Base-by-base conservation (phyloP, 805 yeast genomes). In the Lipomyces kockii region DNA sequence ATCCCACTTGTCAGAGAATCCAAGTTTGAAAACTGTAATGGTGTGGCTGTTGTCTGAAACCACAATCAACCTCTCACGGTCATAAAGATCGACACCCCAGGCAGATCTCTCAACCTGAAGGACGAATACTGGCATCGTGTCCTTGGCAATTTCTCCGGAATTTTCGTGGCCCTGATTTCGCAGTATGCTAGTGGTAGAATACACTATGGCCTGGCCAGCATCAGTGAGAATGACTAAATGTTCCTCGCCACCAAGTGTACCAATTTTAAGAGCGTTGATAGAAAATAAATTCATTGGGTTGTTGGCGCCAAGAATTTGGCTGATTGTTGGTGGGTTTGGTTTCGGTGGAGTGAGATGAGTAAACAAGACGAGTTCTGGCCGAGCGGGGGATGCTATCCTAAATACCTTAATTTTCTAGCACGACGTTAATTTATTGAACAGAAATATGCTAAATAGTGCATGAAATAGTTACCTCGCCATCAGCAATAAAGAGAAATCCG, bases 71-170 rank as follows among this genome's bases (percentile, higher is more conserved):
- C 62, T 54, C 46, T 63, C 65, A 5, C 58, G 56, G 34, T 68
- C 71, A 27, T 66, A 52, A n/a, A 68, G 46, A 25, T 58, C 71
- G 7, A 66, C 59, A 11, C 71, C 71, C 71, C 71, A 68, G 0
- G 71, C 71, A 9, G 71, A 68, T 55, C 60, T 60, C 20, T 58
- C 67, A 9, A 68, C 67, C 46, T 68, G 70, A 8, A 68, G 43
- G 20, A 52, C 60, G 46, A 66, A 66, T 35, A 56, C 55, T 6
- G 71, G 71, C 29, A 29, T 29, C 29, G 52, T 27, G 11, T 58
- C 65, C 22, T 35, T 56, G 7, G 54, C 58, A n/a, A 35, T n/a
- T 3, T 60, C 65, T 7, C 49, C 65, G 9, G 61, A 60, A 8
- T 62, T 67, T 58, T 56, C 60, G 17, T 37, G 14, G 35, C 20